Evolutionary conservation across 768 basidiomycete species (phyloP).

Genomic region (Psilocybe cubensis): DNA sequence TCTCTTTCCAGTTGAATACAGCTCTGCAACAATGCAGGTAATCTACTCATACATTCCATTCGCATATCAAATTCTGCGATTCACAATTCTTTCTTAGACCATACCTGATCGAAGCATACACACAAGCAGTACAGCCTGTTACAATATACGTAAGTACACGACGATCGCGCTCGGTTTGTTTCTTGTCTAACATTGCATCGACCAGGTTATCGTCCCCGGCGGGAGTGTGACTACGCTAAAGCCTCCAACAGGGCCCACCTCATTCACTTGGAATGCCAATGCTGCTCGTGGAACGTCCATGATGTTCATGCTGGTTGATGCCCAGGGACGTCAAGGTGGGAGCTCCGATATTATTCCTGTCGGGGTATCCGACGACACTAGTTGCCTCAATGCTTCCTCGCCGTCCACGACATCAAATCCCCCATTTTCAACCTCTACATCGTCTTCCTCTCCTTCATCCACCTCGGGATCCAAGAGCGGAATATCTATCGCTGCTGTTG

Average conservation of each 20-base stretch:
- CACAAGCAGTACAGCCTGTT: slow-evolving; percentile 52
- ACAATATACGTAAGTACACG: slow-evolving; percentile 48
- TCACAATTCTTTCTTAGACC: slow-evolving; percentile 34
- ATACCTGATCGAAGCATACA: slow-evolving; percentile 49
- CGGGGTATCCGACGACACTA: slow-evolving; percentile 45
- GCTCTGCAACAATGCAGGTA: slow-evolving; percentile 68
- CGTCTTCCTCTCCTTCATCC: slow-evolving; percentile 14
- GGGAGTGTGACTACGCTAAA: slow-evolving; percentile 53
- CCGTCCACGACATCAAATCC: slow-evolving; percentile 50
- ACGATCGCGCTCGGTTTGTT: not conserved
- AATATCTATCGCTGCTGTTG: slow-evolving; percentile 49
- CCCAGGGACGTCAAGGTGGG: slow-evolving; percentile 57
- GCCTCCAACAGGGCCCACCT: slow-evolving; percentile 40
- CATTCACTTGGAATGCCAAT: slow-evolving; percentile 59
- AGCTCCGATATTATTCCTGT: slow-evolving; percentile 57
- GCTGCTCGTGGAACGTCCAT: slow-evolving; percentile 61
- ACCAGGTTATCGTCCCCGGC: slow-evolving; percentile 64
- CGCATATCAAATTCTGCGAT: not conserved
- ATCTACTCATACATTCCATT: slow-evolving; percentile 20
- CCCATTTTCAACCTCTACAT: slow-evolving; percentile 26
- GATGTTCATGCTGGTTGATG: slow-evolving; percentile 59
- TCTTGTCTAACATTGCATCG: not conserved
- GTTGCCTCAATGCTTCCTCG: slow-evolving; percentile 56
- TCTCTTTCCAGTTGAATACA: slow-evolving; percentile 51
- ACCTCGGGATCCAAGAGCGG: slow-evolving; percentile 20